Evolutionary conservation across 257 asterid species (phyloP), one percentile per base, ranked within the genome.

Genomic region (Solanum chilense): DNA sequence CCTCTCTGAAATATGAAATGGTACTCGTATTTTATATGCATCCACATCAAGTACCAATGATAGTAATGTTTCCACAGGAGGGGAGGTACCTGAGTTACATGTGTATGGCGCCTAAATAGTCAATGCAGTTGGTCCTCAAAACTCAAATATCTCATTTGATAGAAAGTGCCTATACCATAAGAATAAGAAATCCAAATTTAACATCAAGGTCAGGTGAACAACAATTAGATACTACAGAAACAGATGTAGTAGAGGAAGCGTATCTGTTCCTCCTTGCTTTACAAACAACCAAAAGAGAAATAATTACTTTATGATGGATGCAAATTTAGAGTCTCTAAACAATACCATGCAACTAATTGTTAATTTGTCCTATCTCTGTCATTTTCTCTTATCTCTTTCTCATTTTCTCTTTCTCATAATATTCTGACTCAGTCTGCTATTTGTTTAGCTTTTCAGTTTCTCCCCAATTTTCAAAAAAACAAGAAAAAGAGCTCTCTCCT

Each of bases 61-160:
- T 12, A 25, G 37, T 66, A 66, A 66, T 66, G 74, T 66, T n/a
- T n/a, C n/a, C n/a, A n/a, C n/a, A n/a, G n/a, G n/a, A n/a, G n/a
- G n/a, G 74, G 27, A 66, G 74, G 37, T 66, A 95, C 99, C 97
- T 97, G 98, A 78, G 98, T 97, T 85, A 97, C 99, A 93, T 97
- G 94, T 78, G 99, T 97, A 37, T 98, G 97, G 93, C 95, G 93
- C 95, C 99, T 90, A 97, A 93, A 92, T 98, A 95, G 87, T 95
- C 99, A 64, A 95, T 90, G 91, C 98, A 97, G 86, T 97, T 97
- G 88, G 97, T 93, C 92, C 99, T 93, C 62, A 95, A 96, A 86
- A 86, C 93, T 95, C 64, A 95, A 96, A 88, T 87, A 92, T 95
- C 64, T 94, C 98, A 92, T 94, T 95, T 86, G 92, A 86, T 88